Base-by-base conservation (phyloP, 2,329 filamentous ascomycete genomes). In the Cyphellophora europaea region DNA sequence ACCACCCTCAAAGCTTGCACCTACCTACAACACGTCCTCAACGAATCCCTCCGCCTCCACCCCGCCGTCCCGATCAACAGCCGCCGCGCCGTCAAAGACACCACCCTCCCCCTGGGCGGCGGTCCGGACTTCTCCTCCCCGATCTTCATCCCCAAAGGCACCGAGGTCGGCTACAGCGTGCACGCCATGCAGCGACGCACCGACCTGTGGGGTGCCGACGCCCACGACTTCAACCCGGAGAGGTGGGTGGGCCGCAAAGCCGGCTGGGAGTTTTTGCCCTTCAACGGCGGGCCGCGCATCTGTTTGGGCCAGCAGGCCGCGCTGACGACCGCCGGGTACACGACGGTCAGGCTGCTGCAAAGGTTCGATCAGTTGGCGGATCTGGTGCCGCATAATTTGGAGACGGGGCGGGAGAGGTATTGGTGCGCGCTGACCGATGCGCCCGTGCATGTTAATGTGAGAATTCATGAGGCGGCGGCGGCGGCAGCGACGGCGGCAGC, bases 311-410 rank as follows among this genome's bases (percentile, higher is more conserved):
- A 89, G 66, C 81, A 89, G 56, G 89, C 87, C 54, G 84, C 83
- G 11, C 59, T 88, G 30, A 85, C 81, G 0, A 81, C 88, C 64
- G 51, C 56, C 4, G 53, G 54, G 0, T 88, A 88, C 53, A 77
- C 81, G 6, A 67, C 86, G 41, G 77, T 79, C 17, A 66, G 83
- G 29, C 51, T 89, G 45, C 73, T 88, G 52, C 84, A 89, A 63
- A 67, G 70, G 15, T 91, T 81, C 52, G 74, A 77, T 36, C 59
- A 66, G 8, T 63, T 86, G 5, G 71, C 76, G 49, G 53, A 41
- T 23, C 14, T 32, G 5, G 30, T 25, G 8, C 21, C 21, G 21
- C 21, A 25, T 25, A 25, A 8, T 25, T 25, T 25, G 21, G 21
- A 8, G 21, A 25, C n/a, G n/a, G n/a, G n/a, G n/a, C n/a, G n/a